These are phyloP conservation scores for Saccharomyces pastorianus DNA, from an alignment of 1,139 yeast species.

Conservation along the genomic window DNA sequence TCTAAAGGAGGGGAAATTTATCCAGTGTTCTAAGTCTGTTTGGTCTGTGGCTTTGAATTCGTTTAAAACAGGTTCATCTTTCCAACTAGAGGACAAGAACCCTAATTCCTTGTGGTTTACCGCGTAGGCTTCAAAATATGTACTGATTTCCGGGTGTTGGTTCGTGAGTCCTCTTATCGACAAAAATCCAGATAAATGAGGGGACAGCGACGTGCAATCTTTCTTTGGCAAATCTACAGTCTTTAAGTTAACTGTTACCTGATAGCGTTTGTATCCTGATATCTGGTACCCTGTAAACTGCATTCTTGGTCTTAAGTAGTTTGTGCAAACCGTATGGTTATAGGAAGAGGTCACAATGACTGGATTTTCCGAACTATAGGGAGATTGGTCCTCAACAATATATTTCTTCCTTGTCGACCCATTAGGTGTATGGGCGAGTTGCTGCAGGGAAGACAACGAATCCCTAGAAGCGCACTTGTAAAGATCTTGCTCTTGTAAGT, in stretches of 20 bases:
- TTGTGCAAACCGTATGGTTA: conserved; percentile 9
- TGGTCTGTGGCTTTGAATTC: conserved; percentile 40
- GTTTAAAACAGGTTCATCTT: conserved; percentile 43
- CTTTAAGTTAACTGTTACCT: conserved; percentile 25
- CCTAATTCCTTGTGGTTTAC: conserved; percentile 49
- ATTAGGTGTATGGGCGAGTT: conserved; percentile 6
- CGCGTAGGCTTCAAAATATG: conserved; percentile 83
- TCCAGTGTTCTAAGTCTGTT: conserved; percentile 83
- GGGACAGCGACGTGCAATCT: conserved; percentile 11
- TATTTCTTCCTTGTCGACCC: conserved; percentile 6
- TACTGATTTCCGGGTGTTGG: conserved; percentile 67
- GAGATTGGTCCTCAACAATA: conserved; percentile 7
- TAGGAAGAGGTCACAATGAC: background rate
- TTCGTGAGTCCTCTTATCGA: conserved; percentile 75
- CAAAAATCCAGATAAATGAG: conserved; percentile 63
- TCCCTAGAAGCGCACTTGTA: conserved; percentile 17
- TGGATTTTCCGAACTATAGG: background rate
- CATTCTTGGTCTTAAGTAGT: conserved; percentile 23
- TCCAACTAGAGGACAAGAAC: conserved; percentile 40
- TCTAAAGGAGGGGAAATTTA: conserved; percentile 48
- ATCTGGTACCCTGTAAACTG: conserved; percentile 29
- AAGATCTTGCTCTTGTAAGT: conserved; percentile 4
- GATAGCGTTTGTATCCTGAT: conserved; percentile 30
- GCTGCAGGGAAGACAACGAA: conserved; percentile 18
- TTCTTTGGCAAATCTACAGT: conserved; percentile 23